Conservation (phyloP, 1,284 basidiomycete genomes). For the Blastosporella zonata region DNA sequence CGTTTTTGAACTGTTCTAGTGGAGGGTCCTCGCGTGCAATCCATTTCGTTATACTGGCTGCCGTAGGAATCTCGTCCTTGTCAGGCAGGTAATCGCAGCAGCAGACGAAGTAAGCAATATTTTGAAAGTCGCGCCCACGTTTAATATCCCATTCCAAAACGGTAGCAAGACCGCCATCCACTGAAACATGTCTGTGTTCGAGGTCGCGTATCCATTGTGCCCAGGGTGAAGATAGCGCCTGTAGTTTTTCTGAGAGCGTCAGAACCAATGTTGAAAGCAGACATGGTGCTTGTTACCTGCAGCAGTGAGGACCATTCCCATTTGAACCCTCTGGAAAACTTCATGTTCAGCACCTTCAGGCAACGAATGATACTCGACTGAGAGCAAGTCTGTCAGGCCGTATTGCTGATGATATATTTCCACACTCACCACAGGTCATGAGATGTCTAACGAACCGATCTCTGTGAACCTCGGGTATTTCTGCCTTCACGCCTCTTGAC, state of each 20-base stretch:
- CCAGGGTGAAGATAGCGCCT: constrained; percentile 65
- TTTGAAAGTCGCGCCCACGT: constrained; percentile 69
- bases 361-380: constrained; percentile 59
- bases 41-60: constrained; percentile 57
- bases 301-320: constrained; percentile 67
- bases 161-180: constrained; percentile 49
- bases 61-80: constrained; percentile 46
- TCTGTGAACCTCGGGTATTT: constrained; percentile 51
- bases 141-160: constrained; percentile 57
- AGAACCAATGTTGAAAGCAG: not conserved
- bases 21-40: constrained; percentile 46
- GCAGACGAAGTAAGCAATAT: constrained; percentile 61
- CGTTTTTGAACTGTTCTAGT: constrained; percentile 40
- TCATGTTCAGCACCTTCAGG: constrained; percentile 55
- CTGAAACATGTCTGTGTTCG: constrained; percentile 46
- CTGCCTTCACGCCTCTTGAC: constrained; percentile 35
- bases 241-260: constrained; percentile 57
- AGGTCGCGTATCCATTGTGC: constrained; percentile 54
- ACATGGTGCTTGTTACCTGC: constrained; percentile 43
- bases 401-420: constrained; percentile 55
- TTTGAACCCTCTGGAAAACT: constrained; percentile 75
- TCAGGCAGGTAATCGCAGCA: constrained; percentile 53
- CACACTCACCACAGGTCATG: constrained; percentile 59
- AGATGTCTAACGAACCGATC: constrained; percentile 47
- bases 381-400: constrained; percentile 15